Conservation (phyloP, 257 asterid genomes). For the Gentiana macrophylla region DNA sequence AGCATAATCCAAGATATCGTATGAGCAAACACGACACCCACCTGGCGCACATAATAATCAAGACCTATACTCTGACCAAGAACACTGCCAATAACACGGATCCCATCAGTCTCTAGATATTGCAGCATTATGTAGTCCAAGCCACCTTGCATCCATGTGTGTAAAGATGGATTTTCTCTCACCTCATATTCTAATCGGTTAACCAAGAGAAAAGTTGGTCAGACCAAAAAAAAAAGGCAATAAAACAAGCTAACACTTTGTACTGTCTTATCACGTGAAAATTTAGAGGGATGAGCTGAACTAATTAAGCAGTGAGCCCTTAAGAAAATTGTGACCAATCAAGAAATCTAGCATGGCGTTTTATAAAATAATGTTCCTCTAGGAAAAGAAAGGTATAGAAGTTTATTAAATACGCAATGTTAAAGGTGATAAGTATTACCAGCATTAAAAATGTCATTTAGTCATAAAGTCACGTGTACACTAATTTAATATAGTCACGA, state of each 20-base stretch:
- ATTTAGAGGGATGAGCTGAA: neutral
- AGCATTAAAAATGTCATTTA: no score
- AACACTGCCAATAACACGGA: constrained; percentile 94
- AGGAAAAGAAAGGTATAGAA: no score
- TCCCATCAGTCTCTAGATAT: constrained; percentile 67
- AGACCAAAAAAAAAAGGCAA: neutral
- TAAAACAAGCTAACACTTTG: no score
- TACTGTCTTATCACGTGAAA: no score
- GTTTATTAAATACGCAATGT: no score
- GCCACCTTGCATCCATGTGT: constrained; percentile 97
- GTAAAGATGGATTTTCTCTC: constrained; percentile 55
- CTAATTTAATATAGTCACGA: no score
- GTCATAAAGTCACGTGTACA: no score
- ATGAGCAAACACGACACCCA: constrained; percentile 19
- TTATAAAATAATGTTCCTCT: no score
- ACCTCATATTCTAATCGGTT: constrained; percentile 74
- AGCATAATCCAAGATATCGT: constrained; percentile 7
- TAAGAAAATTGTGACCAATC: no score
- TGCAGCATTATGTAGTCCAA: constrained; percentile 86
- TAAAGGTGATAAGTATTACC: no score
- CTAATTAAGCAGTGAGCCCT: no score
- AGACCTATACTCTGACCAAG: constrained; percentile 99
- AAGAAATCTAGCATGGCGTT: no score
- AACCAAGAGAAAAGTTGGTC: constrained; percentile 14
- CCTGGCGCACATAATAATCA: constrained; percentile 97